Evolutionary conservation across 1,284 basidiomycete species (phyloP).

Genomic region (Termitomyces sp.): DNA sequence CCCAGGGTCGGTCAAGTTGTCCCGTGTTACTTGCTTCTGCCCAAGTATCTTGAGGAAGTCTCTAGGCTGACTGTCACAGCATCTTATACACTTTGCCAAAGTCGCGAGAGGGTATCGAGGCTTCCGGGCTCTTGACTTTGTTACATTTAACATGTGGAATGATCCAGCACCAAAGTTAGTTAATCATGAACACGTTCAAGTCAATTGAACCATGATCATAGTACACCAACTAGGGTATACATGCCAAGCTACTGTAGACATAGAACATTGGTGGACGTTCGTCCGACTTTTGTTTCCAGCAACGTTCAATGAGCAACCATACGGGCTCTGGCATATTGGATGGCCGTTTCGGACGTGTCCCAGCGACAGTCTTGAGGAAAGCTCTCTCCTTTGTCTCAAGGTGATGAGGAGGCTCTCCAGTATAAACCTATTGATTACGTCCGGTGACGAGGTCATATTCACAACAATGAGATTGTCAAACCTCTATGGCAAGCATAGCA

Average conservation of each 20-base stretch:
- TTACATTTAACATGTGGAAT: neutral
- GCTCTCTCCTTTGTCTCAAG: neutral
- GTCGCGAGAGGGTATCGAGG: conserved; percentile 19
- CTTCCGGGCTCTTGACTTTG: neutral
- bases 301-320: conserved; percentile 5
- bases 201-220: neutral
- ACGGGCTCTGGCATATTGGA: conserved; percentile 4
- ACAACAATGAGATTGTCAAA: neutral
- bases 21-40: neutral
- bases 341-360: conserved; percentile 4
- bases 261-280: conserved; percentile 4
- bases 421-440: conserved; percentile 5
- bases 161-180: neutral
- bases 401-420: conserved; percentile 5
- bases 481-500: conserved; percentile 12
- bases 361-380: neutral
- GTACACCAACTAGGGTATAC: conserved; percentile 3
- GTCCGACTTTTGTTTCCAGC: conserved; percentile 2
- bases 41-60: conserved; percentile 10
- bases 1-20: no score
- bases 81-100: conserved; percentile 20
- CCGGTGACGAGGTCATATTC: neutral
- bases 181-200: neutral
- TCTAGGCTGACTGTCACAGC: conserved; percentile 16
- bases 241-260: conserved; percentile 10